Evolutionary conservation across 176 grass and related monocot species (phyloP), one percentile per base, ranked within the genome.

Genomic region (Oryza glumipatula): DNA sequence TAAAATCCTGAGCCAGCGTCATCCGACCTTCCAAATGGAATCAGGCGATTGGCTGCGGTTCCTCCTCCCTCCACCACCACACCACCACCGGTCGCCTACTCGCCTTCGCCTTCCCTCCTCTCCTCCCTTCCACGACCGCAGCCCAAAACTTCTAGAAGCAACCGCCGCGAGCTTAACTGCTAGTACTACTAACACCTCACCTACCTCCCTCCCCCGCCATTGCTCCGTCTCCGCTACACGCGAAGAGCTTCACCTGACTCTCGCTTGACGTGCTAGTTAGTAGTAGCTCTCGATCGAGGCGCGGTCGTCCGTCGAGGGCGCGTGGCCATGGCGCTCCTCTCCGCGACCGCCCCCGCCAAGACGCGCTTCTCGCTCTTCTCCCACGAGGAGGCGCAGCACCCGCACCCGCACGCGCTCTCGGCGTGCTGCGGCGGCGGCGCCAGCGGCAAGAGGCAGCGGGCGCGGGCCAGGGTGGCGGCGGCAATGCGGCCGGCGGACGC

Each of bases 281-380:
- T 23, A 67, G 16, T 15, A 32, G 3, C 26, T 4, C 10, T 11
- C 45, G 35, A 39, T 1, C 58, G n/a, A 23, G 30, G 56, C 56
- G 56, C 24, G 3, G 12, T 1, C 7, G 39, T 41, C 7, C 39
- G 39, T 41, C 3, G 21, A n/a, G 54, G 14, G 79, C 64, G 58
- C 72, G 66, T 64, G 80, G 38, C 76, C 86, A 91, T 91, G 90
- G 86, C 82, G 72, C 82, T 88, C 65, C 82, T 91, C 33, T 91
- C 82, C 30, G 73, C 90, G 6, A 88, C 86, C 4, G 72, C 82
- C 17, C 66, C 89, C 3, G 74, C 84, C 47, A 90, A 86, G 84
- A 82, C 88, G 69, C 85, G 12, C 70, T n/a, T 86, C 49, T 32
- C 83, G 22, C 45, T 84, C 69, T 32, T 84, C 41, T 43, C 49